Base-by-base conservation (phyloP, 2,329 filamentous ascomycete species). In the Colletotrichum truncatum region DNA sequence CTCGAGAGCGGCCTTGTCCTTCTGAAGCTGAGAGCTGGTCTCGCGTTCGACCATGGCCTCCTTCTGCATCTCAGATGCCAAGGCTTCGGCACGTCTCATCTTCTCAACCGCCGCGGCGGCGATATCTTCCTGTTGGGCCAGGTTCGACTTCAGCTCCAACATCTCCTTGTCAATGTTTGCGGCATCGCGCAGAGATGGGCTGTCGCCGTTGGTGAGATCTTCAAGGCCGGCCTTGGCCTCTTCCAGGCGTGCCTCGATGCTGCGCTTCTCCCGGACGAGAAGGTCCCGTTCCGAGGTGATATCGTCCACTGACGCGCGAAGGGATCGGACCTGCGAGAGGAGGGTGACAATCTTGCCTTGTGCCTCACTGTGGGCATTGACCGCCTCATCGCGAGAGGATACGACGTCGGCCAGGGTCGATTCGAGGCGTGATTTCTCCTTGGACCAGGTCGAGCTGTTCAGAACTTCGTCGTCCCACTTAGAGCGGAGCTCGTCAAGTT, bases 401-500 rank as follows among this genome's bases (percentile, higher is more conserved):
- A 92, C 91, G 30, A 98, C 87, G 75, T 98, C 94, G 53, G 95
- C 90, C 58, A 99, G 84, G 5, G 94, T 97, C 66, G 94, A 89
- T 76, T 98, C 95, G 39, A 99, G 85, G 14, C 95, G 91, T 14
- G 93, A 87, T 83, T 98, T 98, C 81, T 99, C 95, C 82, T 99
- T 99, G 11, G 94, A 94, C 94, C 96, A 98, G 1, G 95, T 97
- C 14, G 94, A 97, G 78, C 93, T 97, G 80, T 98, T 98, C 71
- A 98, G 88, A 10, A 98, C 93, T 79, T 99, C 95, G 72, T 98
- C 93, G 73, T 99, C 96, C 95, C 96, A 98, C 81, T 98, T 98
- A 71, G 91, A 94, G 70, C 96, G 90, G 64, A 98, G 86, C 72
- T 97, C 94, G 72, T 99, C 96, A 23, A 98, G 89, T 78, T 99